Base-by-base conservation (phyloP, 2,329 filamentous ascomycete species). In the Penicillium sp. region DNA sequence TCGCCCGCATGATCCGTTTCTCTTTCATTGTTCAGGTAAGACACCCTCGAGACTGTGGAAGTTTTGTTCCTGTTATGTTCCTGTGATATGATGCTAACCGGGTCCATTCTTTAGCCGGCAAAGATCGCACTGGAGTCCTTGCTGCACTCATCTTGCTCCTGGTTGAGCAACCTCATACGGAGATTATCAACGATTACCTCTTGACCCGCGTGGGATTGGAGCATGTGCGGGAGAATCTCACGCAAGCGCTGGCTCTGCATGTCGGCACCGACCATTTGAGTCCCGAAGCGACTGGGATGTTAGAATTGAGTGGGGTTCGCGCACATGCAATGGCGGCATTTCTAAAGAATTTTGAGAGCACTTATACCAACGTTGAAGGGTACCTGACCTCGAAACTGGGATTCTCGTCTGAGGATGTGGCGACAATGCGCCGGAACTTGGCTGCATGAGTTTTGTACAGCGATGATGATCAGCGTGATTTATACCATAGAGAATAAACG, bases 71-170 rank as follows among this genome's bases (percentile, higher is more conserved):
- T n/a, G n/a, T n/a, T n/a, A n/a, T n/a, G n/a, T n/a, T n/a, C n/a
- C n/a, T n/a, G n/a, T n/a, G n/a, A n/a, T n/a, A n/a, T n/a, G n/a
- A n/a, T n/a, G n/a, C n/a, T n/a, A n/a, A n/a, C n/a, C n/a, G n/a
- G n/a, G n/a, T n/a, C n/a, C n/a, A n/a, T n/a, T n/a, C n/a, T n/a
- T n/a, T 77, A 2, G 84, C 82, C 0, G 84, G 84, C n/a, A 89
- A 88, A 63, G 84, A 89, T 59, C 73, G 84, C 18, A 88, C 84
- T 0, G 84, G 84, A 2, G 73, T 88, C 2, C 61, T 87, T n/a
- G 75, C 78, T 22, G 83, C 81, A 2, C 53, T 89, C 12, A 61
- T 89, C 2, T 68, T 86, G 14, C 66, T 74, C 15, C 70, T 86
- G 8, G 77, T 77, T 10, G 78, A 77, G 3, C 76, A 83, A 0